These are phyloP conservation scores for Colletotrichum euphorbiae DNA, from an alignment of 2,329 filamentous ascomycete species.

Conservation along the genomic window DNA sequence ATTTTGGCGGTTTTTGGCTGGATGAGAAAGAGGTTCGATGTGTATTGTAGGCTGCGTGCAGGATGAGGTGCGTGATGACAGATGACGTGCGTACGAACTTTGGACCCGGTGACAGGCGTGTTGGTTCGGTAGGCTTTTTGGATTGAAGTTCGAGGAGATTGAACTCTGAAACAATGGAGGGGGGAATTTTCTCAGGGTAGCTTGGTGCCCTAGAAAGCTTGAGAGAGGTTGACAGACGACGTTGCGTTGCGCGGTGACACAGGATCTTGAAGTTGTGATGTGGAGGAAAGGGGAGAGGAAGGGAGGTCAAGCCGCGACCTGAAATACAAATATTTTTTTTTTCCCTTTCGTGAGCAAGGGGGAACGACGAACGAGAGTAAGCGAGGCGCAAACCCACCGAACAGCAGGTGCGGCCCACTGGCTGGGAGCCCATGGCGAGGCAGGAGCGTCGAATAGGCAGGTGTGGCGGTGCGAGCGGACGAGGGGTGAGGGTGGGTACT, in stretches of 20 bases:
- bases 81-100: slow-evolving; percentile 57
- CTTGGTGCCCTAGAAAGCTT: slow-evolving; percentile 84
- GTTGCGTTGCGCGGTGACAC: slow-evolving; percentile 61
- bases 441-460: slow-evolving; percentile 24
- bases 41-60: slow-evolving; percentile 48
- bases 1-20: slow-evolving; percentile 71
- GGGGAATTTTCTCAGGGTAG: slow-evolving; percentile 79
- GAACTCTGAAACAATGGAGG: slow-evolving; percentile 79
- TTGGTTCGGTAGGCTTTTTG: slow-evolving; percentile 59
- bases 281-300: slow-evolving; percentile 48
- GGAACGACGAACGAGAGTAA: slow-evolving; percentile 37
- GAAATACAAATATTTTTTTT: slow-evolving; percentile 55
- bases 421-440: slow-evolving; percentile 30
- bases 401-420: slow-evolving; percentile 37
- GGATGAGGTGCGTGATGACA: slow-evolving; percentile 61
- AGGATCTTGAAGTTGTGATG: slow-evolving; percentile 59
- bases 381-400: slow-evolving; percentile 39
- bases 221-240: slow-evolving; percentile 57
- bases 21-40: slow-evolving; percentile 49
- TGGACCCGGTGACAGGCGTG: slow-evolving; percentile 48
- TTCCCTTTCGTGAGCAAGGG: slow-evolving; percentile 37
- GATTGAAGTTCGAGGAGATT: slow-evolving; percentile 58
- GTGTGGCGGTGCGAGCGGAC: slow-evolving; percentile 37
- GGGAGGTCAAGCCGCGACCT: slow-evolving; percentile 44
- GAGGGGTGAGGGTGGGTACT: slow-evolving; percentile 33